Base-by-base conservation (phyloP, 805 yeast genomes). In the Teunomyces stri region DNA sequence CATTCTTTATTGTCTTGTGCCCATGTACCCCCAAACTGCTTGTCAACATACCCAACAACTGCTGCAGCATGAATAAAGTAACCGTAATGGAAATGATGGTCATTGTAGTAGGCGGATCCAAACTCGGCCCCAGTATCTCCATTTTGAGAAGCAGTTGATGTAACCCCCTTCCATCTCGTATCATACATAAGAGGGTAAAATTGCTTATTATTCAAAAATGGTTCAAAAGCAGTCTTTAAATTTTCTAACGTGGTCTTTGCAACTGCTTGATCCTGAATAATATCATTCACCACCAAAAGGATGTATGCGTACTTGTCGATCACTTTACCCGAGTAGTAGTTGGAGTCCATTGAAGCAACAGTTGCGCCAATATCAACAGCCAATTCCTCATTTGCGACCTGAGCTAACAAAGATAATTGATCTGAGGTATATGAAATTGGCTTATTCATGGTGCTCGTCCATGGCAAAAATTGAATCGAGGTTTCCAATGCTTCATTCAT, bases 1-100 rank as follows among this genome's bases (percentile, higher is more conserved):
- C 60, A 59, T 20, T 51, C 60, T 49, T 54, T 51, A 45, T 59
- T 56, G 22, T 58, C 58, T 25, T 43, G 51, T 5, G 81, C 72
- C 87, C 88, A 84, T 6, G 72, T 60, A 41, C 82, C 82, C 18
- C 79, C 80, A 63, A 45, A 69, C 50, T 50, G 70, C 70, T 42
- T 51, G 47, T 88, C 95, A 13, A 84, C 80, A 46, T 80, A 64
- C n/a, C 85, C 91, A 40, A 87, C 78, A 16, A 86, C 70, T 1
- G 95, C 90, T 5, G 95, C 95, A 1, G 95, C 87, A 61, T 87
- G 91, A 42, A 88, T 75, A 55, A 82, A 84, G 64, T 87, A 89
- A 9, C 94, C 94, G 58, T 85, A 89, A 62, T 89, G 95, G 77
- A 87, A 89, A 61, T 88, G 94, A 58, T 89, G 96, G 59, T 89